Percentiles rank a stretch among this genome's conserved stretches.
These are phyloP conservation scores for Candida rishiriensis DNA, from an alignment of 805 yeast genomes.

Conservation along the genomic window DNA sequence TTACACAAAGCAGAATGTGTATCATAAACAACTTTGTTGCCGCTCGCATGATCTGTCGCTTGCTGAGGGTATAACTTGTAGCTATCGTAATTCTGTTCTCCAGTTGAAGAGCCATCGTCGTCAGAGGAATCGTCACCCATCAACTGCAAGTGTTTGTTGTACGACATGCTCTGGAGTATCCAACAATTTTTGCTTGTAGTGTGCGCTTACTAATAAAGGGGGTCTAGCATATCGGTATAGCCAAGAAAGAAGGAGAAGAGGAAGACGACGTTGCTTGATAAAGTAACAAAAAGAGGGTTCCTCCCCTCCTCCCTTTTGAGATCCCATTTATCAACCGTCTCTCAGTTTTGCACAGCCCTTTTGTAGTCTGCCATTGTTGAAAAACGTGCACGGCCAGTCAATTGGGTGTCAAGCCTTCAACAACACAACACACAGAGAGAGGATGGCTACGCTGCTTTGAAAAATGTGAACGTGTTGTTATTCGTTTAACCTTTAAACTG, in stretches of 20 bases:
- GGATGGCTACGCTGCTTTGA: background rate
- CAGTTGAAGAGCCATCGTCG: conserved; percentile 4
- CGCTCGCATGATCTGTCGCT: background rate
- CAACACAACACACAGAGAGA: no score
- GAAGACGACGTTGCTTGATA: background rate
- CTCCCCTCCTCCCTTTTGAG: background rate
- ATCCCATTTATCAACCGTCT: no score
- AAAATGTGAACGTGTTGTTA: background rate
- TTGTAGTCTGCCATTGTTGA: no score
- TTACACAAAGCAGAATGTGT: conserved; percentile 12
- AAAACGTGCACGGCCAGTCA: no score
- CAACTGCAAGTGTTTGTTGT: conserved; percentile 18
- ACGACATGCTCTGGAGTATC: conserved; percentile 9
- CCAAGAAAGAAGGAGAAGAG: background rate
- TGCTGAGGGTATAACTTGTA: background rate
- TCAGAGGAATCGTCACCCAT: conserved; percentile 15
- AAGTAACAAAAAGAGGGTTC: background rate
- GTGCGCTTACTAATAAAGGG: no score
- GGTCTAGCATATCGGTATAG: no score
- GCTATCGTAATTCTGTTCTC: background rate
- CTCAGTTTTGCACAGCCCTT: no score
- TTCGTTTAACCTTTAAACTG: background rate
- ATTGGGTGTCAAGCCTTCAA: no score
- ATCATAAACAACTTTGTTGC: background rate
- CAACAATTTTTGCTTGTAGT: no score